These are phyloP conservation scores for Tolypocladium sp. DNA, from an alignment of 2,329 filamentous ascomycete species.

Conservation along the genomic window DNA sequence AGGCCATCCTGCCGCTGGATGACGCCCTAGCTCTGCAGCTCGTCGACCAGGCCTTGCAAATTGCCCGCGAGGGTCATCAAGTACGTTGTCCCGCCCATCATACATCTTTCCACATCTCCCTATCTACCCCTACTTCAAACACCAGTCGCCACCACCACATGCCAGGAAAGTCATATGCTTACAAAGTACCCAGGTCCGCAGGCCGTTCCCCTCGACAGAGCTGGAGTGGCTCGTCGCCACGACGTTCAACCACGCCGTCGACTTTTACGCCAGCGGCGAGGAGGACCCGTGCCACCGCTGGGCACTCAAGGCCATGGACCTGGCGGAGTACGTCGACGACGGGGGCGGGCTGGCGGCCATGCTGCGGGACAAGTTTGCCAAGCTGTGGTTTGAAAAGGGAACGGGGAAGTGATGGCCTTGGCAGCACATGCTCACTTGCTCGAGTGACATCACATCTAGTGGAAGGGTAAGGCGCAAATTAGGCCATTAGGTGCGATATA, in stretches of 20 bases:
- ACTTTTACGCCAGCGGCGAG: slow-evolving; percentile 49
- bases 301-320: slow-evolving; percentile 51
- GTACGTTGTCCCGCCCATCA: slow-evolving; percentile 18
- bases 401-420: neutral
- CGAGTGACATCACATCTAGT: neutral
- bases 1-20: slow-evolving; percentile 50
- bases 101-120: neutral
- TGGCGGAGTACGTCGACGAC: slow-evolving; percentile 52
- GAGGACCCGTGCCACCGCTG: slow-evolving; percentile 48
- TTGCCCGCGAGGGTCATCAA: slow-evolving; percentile 40
- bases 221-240: slow-evolving; percentile 67
- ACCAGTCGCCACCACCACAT: neutral
- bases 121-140: no score
- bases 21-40: slow-evolving; percentile 48
- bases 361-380: slow-evolving; percentile 34
- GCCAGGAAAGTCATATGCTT: neutral
- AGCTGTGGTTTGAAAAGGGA: slow-evolving; percentile 19
- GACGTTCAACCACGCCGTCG: slow-evolving; percentile 61
- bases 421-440: no score
- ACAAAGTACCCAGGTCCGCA: slow-evolving; percentile 19
- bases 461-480: no score
- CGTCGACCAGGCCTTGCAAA: slow-evolving; percentile 50
- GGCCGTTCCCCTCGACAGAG: slow-evolving; percentile 55
- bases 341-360: slow-evolving; percentile 33
- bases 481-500: neutral